phyloP scores from a whole-genome alignment of 2,329 filamentous ascomycete species.

The Tolypocladium sp. region DNA sequence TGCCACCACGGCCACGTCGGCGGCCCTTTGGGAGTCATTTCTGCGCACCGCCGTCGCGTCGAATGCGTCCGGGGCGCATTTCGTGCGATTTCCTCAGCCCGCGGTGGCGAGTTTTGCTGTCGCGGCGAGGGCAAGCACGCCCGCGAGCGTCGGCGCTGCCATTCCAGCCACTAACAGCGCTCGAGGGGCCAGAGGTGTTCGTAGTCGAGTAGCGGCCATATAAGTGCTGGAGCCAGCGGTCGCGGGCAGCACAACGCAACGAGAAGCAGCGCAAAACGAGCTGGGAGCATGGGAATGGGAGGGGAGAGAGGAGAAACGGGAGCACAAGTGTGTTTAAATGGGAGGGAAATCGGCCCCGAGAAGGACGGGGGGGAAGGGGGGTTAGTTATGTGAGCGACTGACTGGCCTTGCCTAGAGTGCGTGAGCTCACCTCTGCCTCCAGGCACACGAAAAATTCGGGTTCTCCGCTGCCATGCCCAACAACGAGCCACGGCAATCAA shows the following conservation, averaged over 20 bases:
- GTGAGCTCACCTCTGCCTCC: neutral
- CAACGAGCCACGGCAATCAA: neutral
- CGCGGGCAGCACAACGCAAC: neutral
- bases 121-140: neutral
- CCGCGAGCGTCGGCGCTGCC: neutral
- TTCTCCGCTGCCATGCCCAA: neutral
- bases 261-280: neutral
- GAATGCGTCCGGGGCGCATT: neutral
- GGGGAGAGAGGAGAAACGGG: constrained; percentile 4
- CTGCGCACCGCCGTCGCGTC: neutral
- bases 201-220: neutral
- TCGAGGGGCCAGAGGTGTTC: neutral
- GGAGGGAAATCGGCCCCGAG: constrained; percentile 15
- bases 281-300: constrained; percentile 2
- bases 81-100: neutral
- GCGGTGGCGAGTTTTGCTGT: neutral
- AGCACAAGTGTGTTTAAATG: constrained; percentile 9
- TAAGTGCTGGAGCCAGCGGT: neutral
- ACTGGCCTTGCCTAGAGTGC: neutral
- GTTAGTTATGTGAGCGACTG: constrained; percentile 24
- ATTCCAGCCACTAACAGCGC: neutral
- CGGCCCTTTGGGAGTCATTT: neutral
- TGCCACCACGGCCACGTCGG: neutral
- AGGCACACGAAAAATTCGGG: neutral
- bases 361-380: constrained; percentile 23